phyloP scores from a whole-genome alignment of 2,329 filamentous ascomycete species.

The Arthroderma sp. region DNA sequence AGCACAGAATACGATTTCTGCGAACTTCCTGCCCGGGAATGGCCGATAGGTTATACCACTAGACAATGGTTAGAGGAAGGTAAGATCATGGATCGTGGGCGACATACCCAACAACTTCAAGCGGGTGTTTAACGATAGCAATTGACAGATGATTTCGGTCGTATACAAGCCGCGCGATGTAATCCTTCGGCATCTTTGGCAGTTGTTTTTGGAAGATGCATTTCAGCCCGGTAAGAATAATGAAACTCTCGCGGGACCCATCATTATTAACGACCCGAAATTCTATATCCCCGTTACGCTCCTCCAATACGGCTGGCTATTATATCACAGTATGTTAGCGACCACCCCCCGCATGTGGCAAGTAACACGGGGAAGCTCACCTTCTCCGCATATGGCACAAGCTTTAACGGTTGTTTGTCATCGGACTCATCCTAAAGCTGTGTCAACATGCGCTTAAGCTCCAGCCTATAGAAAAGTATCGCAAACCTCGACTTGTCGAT shows the following conservation, averaged over 20 bases:
- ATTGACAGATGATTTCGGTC: slow-evolving; percentile 93
- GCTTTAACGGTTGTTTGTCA: slow-evolving; percentile 43
- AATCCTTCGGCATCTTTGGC: slow-evolving; percentile 98
- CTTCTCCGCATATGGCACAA: slow-evolving; percentile 83
- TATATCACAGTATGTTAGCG: background rate
- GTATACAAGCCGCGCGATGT: slow-evolving; percentile 93
- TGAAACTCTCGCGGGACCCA: slow-evolving; percentile 69
- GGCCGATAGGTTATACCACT: slow-evolving; percentile 94
- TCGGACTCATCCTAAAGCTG: slow-evolving; percentile 19
- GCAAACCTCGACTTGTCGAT: slow-evolving; percentile 22
- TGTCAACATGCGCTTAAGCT: slow-evolving; percentile 37
- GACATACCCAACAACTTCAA: slow-evolving; percentile 65
- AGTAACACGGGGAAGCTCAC: slow-evolving; percentile 28
- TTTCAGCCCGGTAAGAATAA: slow-evolving; percentile 89
- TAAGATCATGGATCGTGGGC: background rate
- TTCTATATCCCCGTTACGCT: slow-evolving; percentile 86
- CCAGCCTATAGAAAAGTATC: background rate
- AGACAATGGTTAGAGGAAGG: slow-evolving; percentile 9
- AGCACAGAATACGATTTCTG: slow-evolving; percentile 97
- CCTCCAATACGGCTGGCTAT: slow-evolving; percentile 79
- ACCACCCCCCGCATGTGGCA: background rate
- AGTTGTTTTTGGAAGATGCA: slow-evolving; percentile 98
- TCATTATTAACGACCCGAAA: slow-evolving; percentile 98
- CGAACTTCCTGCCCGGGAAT: slow-evolving; percentile 83
- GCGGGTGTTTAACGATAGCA: slow-evolving; percentile 90